Base-by-base conservation (phyloP, 805 yeast genomes). In the Suhomyces tanzawaensis region DNA sequence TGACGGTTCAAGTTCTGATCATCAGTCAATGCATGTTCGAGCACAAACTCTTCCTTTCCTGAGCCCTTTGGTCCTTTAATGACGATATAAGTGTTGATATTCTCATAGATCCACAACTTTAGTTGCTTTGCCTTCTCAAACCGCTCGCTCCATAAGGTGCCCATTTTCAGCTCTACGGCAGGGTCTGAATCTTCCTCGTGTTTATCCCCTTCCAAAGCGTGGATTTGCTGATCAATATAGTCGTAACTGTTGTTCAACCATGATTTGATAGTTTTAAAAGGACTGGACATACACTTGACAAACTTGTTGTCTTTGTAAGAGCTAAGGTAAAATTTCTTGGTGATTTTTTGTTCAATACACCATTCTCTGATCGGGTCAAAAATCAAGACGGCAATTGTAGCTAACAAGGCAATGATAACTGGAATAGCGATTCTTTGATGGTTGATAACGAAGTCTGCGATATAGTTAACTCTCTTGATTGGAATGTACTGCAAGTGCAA, bases 31-130 rank as follows among this genome's bases (percentile, higher is more conserved):
- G 84, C 81, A 51, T 82, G 79, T 30, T 79, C 79, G 54, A 82
- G 62, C 4, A 91, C 89, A 42, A 88, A 64, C 42, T 81, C 91
- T 42, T 81, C 76, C 52, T 93, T 91, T 16, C 98, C 99, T n/a
- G 95, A 81, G 4, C 99, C 99, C 47, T 87, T 75, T 4, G 99
- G 98, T 9, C 99, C 99, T 45, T 82, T 78, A 3, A 93, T 81
- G 3, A 93, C 79, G 18, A 91, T 89, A 55, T 89, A 93, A 1
- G 97, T 87, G 57, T 85, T 82, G n/a, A 81, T 80, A 45, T 89
- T 90, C 58, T 93, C 99, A 41, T 79, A 81, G 4, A 93, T 66
- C 93, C 95, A 85, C 48, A 85, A 66, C 47, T 73, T 75, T 39
- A 93, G 54, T 46, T 84, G 87, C 40, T 81, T 79, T 1, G 83